A percentile compares a stretch with the other conserved stretches of the same genome.
Conservation (phyloP, 2,329 filamentous ascomycete genomes). For the Didymella pomorum region DNA sequence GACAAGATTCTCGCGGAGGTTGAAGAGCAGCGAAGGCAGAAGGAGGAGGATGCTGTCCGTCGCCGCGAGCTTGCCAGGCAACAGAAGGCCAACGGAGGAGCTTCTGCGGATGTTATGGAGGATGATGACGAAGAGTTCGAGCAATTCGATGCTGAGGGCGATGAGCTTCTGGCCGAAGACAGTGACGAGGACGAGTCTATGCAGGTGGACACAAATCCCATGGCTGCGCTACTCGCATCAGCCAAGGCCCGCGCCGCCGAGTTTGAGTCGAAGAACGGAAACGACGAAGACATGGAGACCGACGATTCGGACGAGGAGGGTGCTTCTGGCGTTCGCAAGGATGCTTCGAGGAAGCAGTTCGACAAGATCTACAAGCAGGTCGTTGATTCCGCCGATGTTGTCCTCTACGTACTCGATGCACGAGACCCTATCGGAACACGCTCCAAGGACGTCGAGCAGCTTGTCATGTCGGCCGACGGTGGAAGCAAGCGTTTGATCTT, state of each 20-base stretch:
- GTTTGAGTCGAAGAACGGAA: constrained; percentile 72
- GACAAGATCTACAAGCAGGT: constrained; percentile 97
- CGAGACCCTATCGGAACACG: constrained; percentile 90
- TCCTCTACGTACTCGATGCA: constrained; percentile 92
- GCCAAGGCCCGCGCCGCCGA: constrained; percentile 79
- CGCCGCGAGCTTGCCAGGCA: constrained; percentile 72
- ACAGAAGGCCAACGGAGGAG: constrained; percentile 50
- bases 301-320: constrained; percentile 58
- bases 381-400: constrained; percentile 85
- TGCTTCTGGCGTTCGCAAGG: constrained; percentile 51
- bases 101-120: constrained; percentile 46
- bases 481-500: constrained; percentile 89
- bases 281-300: constrained; percentile 66
- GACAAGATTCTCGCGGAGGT: constrained; percentile 94
- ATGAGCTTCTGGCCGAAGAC: constrained; percentile 58
- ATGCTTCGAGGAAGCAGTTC: constrained; percentile 82
- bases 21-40: constrained; percentile 82
- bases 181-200: constrained; percentile 65
- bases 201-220: constrained; percentile 79
- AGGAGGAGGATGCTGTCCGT: constrained; percentile 75
- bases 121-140: constrained; percentile 48
- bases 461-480: constrained; percentile 85
- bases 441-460: constrained; percentile 88
- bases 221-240: constrained; percentile 89
- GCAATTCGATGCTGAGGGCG: constrained; percentile 60